These are phyloP conservation scores for Podospora comata DNA, from an alignment of 495 filamentous ascomycete genomes.

Conservation along the genomic window DNA sequence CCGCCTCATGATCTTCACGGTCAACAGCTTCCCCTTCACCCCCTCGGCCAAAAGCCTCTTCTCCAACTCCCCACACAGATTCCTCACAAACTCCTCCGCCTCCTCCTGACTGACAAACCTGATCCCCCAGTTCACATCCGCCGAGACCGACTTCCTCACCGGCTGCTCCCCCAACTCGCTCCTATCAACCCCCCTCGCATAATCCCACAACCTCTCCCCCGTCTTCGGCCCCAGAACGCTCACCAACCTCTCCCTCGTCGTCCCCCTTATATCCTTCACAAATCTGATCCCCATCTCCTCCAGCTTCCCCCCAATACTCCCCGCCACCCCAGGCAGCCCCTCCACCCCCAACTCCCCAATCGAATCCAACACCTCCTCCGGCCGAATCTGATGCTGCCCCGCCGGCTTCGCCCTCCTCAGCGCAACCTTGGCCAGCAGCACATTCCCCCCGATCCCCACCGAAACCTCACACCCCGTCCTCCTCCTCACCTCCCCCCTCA, in stretches of 20 bases:
- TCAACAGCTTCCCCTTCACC: constrained; percentile 82
- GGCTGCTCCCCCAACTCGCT: constrained; percentile 80
- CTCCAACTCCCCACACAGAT: constrained; percentile 77
- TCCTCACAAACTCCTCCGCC: constrained; percentile 83
- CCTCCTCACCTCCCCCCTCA: constrained; percentile 66
- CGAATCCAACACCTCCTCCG: constrained; percentile 71
- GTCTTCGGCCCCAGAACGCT: constrained; percentile 83
- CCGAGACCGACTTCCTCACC: constrained; percentile 84
- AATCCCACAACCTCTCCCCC: constrained; percentile 87
- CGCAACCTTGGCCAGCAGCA: constrained; percentile 85
- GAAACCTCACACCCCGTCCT: constrained; percentile 84
- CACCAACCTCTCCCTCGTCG: constrained; percentile 69
- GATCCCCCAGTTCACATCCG: constrained; percentile 97
- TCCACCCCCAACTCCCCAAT: constrained; percentile 72
- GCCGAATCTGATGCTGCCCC: constrained; percentile 82
- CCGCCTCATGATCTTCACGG: constrained; percentile 88
- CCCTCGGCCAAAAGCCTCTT: constrained; percentile 74
- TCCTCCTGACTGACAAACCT: constrained; percentile 86
- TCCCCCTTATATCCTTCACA: constrained; percentile 75
- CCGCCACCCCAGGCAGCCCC: constrained; percentile 82
- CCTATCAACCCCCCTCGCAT: constrained; percentile 82
- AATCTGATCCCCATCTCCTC: constrained; percentile 81
- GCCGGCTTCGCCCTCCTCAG: constrained; percentile 91
- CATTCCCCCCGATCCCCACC: constrained; percentile 90
- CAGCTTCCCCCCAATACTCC: constrained; percentile 76